A percentile compares a stretch with the other conserved stretches of the same genome.
Evolutionary conservation across 208 protist species (phyloP).

Genomic region (Crithidia fasciculata): DNA sequence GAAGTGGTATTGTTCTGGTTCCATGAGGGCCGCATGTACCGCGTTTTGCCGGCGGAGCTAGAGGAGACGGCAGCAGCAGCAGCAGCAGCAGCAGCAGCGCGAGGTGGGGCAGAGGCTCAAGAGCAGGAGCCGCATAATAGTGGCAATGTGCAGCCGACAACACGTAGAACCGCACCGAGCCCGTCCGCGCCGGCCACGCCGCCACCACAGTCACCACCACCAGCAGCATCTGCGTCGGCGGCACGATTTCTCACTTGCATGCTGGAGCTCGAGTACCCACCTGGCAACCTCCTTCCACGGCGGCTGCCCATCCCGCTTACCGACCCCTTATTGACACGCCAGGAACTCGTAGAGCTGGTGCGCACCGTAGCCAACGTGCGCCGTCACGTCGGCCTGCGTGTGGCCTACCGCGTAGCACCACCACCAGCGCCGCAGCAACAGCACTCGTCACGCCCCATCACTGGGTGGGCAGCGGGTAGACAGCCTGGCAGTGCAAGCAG

Average conservation of each 20-base stretch:
- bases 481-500: not conserved
- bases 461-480: no score
- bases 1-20: constrained; percentile 25
- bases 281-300: constrained; percentile 18
- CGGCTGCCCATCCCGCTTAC: constrained; percentile 26
- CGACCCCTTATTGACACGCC: constrained; percentile 37
- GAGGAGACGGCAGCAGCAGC: not conserved
- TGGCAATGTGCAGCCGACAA: no score
- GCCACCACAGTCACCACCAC: not conserved
- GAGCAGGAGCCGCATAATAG: no score
- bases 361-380: constrained; percentile 27
- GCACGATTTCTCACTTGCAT: constrained; percentile 18
- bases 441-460: no score
- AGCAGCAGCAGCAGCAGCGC: not conserved
- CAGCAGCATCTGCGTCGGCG: not conserved
- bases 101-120: not conserved
- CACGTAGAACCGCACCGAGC: not conserved
- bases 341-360: constrained; percentile 47
- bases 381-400: constrained; percentile 32
- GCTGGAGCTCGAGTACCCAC: constrained; percentile 30
- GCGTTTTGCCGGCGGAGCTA: constrained; percentile 19
- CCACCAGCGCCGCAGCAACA: not conserved
- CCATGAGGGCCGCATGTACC: constrained; percentile 12
- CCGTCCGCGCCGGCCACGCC: not conserved
- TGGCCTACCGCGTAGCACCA: constrained; percentile 50